phyloP scores from a whole-genome alignment of 2,329 filamentous ascomycete species.

The Paecilomyces fulvus region DNA sequence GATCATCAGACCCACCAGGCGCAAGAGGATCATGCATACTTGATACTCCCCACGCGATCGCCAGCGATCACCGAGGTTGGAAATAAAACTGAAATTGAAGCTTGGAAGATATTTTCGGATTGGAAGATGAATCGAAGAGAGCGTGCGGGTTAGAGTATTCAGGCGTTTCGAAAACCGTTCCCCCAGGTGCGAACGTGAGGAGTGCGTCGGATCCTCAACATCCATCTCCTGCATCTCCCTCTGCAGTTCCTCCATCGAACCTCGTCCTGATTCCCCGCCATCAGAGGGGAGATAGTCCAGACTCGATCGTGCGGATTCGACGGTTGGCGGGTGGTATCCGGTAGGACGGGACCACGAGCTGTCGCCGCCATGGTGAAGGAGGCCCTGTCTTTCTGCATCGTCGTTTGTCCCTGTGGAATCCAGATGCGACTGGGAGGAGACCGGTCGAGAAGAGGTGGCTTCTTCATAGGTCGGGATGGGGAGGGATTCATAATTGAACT shows the following conservation, averaged over 20 bases:
- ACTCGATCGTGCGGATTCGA: constrained; percentile 66
- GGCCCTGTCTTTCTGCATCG: constrained; percentile 68
- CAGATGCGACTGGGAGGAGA: constrained; percentile 41
- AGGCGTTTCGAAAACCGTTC: constrained; percentile 49
- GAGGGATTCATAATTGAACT: constrained; percentile 51
- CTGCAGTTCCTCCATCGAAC: constrained; percentile 58
- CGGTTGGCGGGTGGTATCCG: constrained; percentile 72
- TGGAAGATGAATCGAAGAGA: constrained; percentile 49
- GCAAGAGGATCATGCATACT: constrained; percentile 59
- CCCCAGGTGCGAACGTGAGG: constrained; percentile 33
- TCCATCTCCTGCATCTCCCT: constrained; percentile 86
- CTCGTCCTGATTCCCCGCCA: constrained; percentile 43
- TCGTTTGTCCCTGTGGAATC: constrained; percentile 55
- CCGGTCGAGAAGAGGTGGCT: constrained; percentile 54
- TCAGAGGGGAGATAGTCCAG: constrained; percentile 49
- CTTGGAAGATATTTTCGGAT: constrained; percentile 38
- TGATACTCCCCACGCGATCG: constrained; percentile 39
- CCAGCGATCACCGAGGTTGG: constrained; percentile 21
- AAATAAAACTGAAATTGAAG: constrained; percentile 32
- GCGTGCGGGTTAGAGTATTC: constrained; percentile 46
- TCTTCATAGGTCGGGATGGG: constrained; percentile 82
- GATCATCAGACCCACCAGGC: constrained; percentile 65
- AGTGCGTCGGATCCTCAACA: constrained; percentile 56
- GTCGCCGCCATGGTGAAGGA: constrained; percentile 50
- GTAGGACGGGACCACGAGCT: constrained; percentile 36